Base-by-base conservation (phyloP, 129 eudicot genomes). In the Artemisia annua region DNA sequence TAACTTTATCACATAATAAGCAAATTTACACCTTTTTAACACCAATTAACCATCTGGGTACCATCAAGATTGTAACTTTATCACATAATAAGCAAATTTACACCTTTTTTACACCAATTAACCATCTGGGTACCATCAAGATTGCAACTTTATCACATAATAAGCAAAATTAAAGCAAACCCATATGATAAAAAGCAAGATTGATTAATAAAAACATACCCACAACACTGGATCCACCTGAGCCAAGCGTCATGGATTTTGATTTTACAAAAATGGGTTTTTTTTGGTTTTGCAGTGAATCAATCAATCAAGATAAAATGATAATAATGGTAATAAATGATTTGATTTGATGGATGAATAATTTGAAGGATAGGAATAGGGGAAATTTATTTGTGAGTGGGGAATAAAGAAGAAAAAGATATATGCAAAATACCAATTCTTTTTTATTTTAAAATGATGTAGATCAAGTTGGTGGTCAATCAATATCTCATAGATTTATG, bases 181-280 rank as follows among this genome's bases (percentile, higher is more conserved):
- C 32, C 54, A 44, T 11, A 51, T 19, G 48, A 78, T 22, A 32
- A 53, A 72, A 32, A 48, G 66, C 8, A 10, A 76, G 53, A 59
- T 67, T 67, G 11, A 28, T 20, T 4, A 7, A 18, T 35, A 51
- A 60, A 50, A 35, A 43, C 74, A 64, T 67, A 90, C 96, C 96
- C 22, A 90, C 96, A 69, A 90, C 85, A 77, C 91, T 87, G 48
- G 96, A 85, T 87, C 96, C 96, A 72, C 90, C 93, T 66, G 96
- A 89, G 80, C 96, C 96, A 81, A 84, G 88, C 77, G 96, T 87
- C 96, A 90, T 90, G 76, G 74, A 69, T 52, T 54, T 35, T n/a
- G 18, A 65, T 7, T 69, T 18, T 15, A 65, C 3, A 7, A 63
- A 54, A 43, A 16, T 30, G 24, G 39, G 16, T 22, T 20, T 22